These are phyloP conservation scores for Erythrobasidium yunnanense DNA, from an alignment of 768 basidiomycete genomes.

Conservation along the genomic window DNA sequence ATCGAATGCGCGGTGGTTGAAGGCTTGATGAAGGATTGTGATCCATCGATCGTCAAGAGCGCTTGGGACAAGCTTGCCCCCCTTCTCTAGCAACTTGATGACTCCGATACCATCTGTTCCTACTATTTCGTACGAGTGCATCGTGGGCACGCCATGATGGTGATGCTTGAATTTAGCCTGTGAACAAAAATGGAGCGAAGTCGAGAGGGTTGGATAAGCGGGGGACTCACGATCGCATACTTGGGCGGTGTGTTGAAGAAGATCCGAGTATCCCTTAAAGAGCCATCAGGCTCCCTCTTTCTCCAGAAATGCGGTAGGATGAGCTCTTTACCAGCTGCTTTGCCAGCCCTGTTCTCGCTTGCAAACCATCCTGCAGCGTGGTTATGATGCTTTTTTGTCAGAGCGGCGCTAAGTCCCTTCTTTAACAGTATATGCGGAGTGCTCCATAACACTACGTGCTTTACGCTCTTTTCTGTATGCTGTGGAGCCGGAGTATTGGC, in stretches of 20 bases:
- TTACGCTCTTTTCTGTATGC: background rate
- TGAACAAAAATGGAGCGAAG: background rate
- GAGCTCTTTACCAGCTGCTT: background rate
- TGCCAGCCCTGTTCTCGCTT: background rate
- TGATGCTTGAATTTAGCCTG: background rate
- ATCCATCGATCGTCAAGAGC: background rate
- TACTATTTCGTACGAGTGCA: background rate
- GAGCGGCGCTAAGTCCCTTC: background rate
- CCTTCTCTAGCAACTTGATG: background rate
- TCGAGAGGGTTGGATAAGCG: background rate
- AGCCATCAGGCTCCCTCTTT: background rate
- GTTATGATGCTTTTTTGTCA: background rate
- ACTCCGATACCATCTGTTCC: background rate
- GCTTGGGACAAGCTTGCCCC: background rate
- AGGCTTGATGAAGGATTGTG: background rate
- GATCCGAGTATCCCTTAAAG: background rate
- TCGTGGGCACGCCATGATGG: background rate
- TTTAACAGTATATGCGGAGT: background rate
- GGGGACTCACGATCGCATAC: background rate
- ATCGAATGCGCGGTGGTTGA: background rate
- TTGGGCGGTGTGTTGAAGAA: background rate
- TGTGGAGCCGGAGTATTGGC: background rate
- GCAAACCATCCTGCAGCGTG: background rate
- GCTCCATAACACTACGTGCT: background rate
- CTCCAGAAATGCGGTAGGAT: background rate